phyloP scores from a whole-genome alignment of 257 asterid species.

The Lavandula angustifolia region DNA sequence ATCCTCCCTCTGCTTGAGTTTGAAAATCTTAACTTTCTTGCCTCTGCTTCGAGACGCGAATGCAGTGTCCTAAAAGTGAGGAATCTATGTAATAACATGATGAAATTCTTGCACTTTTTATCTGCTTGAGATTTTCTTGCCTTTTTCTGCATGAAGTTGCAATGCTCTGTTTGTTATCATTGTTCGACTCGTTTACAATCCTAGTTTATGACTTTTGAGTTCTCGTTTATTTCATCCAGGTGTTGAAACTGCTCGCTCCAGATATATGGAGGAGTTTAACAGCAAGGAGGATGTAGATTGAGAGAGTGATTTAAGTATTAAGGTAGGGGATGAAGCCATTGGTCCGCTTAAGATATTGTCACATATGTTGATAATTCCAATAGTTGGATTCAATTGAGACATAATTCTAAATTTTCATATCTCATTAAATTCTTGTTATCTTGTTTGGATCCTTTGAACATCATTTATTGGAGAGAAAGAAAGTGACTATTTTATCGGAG shows the following conservation, averaged over 20 bases:
- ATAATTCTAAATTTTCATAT: conserved; percentile 21
- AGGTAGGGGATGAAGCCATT: conserved; percentile 71
- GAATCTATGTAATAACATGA: neutral
- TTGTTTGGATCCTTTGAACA: too few species aligned
- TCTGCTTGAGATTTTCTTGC: neutral
- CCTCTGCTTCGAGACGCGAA: neutral
- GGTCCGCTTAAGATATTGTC: conserved; percentile 64
- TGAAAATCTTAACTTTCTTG: neutral
- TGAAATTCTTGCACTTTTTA: neutral
- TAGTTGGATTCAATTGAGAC: conserved; percentile 32
- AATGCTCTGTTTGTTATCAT: neutral
- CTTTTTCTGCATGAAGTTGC: neutral
- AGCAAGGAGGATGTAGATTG: conserved; percentile 39
- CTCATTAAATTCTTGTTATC: too few species aligned
- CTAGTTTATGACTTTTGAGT: neutral
- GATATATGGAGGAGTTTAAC: conserved; percentile 33
- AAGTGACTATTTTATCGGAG: neutral
- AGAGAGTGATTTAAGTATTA: conserved; percentile 29
- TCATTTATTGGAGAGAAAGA: neutral
- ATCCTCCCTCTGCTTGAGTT: neutral
- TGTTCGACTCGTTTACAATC: too few species aligned
- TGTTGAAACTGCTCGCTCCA: conserved; percentile 30
- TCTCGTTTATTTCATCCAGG: conserved; percentile 29
- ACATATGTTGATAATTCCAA: conserved; percentile 40
- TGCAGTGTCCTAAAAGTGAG: neutral